phyloP scores from a whole-genome alignment of 2,329 filamentous ascomycete species.

The Diaporthe nobilis region DNA sequence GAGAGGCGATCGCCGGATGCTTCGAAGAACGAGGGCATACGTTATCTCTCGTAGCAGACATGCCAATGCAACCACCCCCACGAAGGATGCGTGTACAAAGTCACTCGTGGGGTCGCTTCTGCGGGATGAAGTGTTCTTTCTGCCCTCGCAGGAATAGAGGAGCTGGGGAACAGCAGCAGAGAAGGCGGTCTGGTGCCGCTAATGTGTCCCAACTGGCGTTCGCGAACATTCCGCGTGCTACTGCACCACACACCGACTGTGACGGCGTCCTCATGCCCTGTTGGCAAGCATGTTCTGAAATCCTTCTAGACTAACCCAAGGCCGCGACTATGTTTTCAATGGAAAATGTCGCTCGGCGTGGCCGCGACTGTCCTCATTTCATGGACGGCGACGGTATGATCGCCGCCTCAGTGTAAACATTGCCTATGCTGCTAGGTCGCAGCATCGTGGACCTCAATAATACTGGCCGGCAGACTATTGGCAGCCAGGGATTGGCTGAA shows the following conservation, averaged over 20 bases:
- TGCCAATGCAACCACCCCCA: conserved; percentile 33
- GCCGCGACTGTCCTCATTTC: conserved; percentile 35
- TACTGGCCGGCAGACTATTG: conserved; percentile 32
- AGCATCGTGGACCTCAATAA: conserved; percentile 38
- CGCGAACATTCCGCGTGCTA: conserved; percentile 21
- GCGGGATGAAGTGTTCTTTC: conserved; percentile 32
- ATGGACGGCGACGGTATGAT: conserved; percentile 33
- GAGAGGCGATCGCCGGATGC: conserved; percentile 35
- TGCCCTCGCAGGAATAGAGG: conserved; percentile 29
- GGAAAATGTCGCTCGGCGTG: conserved; percentile 35
- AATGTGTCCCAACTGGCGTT: conserved; percentile 25
- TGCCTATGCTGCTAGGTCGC: conserved; percentile 34
- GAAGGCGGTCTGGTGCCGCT: conserved; percentile 36
- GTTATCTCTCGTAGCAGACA: conserved; percentile 32
- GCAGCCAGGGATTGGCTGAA: conserved; percentile 40
- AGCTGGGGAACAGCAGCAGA: conserved; percentile 16
- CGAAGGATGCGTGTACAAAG: conserved; percentile 31
- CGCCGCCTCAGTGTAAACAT: conserved; percentile 35
- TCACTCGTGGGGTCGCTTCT: conserved; percentile 31
- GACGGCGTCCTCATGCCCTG: conserved; percentile 7
- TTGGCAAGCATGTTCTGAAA: conserved; percentile 12
- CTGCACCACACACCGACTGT: conserved; percentile 24
- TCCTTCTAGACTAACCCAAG: conserved; percentile 15
- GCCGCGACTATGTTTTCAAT: conserved; percentile 1
- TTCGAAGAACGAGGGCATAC: conserved; percentile 7